A percentile compares a stretch with the other conserved stretches of the same genome.
These are phyloP conservation scores for Plasmodium falciparum DNA, from an alignment of 169 alveolate genomes.

Conservation along the genomic window DNA sequence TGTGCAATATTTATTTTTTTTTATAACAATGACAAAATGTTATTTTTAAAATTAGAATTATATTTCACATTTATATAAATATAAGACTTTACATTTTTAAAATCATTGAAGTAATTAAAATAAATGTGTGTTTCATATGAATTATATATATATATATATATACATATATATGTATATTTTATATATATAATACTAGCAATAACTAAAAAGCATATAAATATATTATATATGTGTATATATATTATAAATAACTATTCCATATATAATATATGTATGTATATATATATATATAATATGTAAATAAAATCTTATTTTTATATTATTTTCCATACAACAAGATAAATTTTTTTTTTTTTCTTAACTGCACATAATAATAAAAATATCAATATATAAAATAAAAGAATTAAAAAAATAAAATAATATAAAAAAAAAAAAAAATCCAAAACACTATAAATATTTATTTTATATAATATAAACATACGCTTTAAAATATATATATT, in stretches of 20 bases:
- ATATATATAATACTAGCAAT: constrained; percentile 3
- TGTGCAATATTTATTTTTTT: constrained; percentile 34
- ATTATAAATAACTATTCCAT: too few relatives aligned
- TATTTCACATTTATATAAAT: constrained; percentile 14
- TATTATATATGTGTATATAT: neutral
- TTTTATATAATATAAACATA: neutral
- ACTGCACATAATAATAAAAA: constrained; percentile 27
- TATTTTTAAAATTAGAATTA: constrained; percentile 24
- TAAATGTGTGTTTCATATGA: constrained; percentile 16
- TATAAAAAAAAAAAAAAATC: constrained; percentile 17
- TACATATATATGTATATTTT: too few relatives aligned
- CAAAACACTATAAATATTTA: neutral
- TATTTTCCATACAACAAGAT: constrained; percentile 58
- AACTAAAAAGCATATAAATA: constrained; percentile 7
- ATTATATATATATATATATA: constrained; percentile 6
- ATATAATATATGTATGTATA: too few relatives aligned
- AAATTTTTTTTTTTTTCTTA: constrained; percentile 8
- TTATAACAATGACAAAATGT: constrained; percentile 33
- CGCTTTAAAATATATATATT: neutral
- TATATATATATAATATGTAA: neutral
- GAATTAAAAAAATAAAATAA: neutral
- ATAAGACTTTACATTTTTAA: constrained; percentile 12
- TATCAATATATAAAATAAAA: constrained; percentile 12
- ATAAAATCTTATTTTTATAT: constrained; percentile 21
- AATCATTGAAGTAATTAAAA: constrained; percentile 14